Conservation (phyloP, 177 flowering plant species). For the Telopea speciosissima region DNA sequence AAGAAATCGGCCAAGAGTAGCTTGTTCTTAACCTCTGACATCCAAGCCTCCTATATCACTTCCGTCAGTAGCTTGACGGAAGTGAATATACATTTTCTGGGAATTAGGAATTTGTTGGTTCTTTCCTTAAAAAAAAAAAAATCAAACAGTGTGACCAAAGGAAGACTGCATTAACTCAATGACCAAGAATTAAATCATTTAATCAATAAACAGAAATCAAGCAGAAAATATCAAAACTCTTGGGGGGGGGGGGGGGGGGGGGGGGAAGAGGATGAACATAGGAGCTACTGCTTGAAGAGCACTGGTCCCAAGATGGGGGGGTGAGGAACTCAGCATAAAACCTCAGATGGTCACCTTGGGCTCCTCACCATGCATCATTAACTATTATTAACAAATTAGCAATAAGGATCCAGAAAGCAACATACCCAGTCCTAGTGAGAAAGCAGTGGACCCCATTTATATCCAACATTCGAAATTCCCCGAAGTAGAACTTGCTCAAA, state of each 20-base stretch:
- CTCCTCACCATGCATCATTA: not conserved
- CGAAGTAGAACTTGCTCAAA: slow-evolving; percentile 85
- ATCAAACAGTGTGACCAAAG: not conserved
- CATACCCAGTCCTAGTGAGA: slow-evolving; percentile 94
- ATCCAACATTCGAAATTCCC: slow-evolving; percentile 69
- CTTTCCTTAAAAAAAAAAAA: not conserved
- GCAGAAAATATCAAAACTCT: not conserved
- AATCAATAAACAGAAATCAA: too few relatives aligned
- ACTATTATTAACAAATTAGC: slow-evolving; percentile 1
- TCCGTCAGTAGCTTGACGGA: too few relatives aligned
- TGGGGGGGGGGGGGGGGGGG: not conserved
- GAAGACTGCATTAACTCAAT: not conserved
- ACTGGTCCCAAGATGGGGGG: too few relatives aligned
- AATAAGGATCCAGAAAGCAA: slow-evolving; percentile 10
- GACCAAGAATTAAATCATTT: not conserved
- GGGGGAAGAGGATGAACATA: too few relatives aligned
- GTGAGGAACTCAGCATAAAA: not conserved
- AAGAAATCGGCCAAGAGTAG: too few relatives aligned
- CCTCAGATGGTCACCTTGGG: not conserved
- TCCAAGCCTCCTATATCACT: too few relatives aligned
- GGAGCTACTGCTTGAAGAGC: too few relatives aligned
- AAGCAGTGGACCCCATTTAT: slow-evolving; percentile 76
- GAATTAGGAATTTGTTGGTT: not conserved
- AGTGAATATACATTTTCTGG: not conserved
- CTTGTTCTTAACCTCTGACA: too few relatives aligned